Percentiles rank a stretch among this genome's conserved stretches.
These are phyloP conservation scores for Ophioceras dolichostomum DNA, from an alignment of 2,329 filamentous ascomycete species.

Conservation along the genomic window DNA sequence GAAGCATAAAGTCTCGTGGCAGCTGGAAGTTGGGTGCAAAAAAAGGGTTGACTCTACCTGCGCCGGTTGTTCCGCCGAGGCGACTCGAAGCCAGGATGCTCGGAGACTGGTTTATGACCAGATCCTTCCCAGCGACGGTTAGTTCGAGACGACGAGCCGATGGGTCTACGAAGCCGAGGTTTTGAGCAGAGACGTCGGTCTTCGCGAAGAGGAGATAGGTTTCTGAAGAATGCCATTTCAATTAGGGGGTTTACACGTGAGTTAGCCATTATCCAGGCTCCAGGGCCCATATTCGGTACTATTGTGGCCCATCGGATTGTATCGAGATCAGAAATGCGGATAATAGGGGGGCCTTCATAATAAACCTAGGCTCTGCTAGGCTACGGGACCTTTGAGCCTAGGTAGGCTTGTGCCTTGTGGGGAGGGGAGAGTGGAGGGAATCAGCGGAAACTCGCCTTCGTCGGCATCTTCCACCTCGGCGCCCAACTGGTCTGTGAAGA, in stretches of 20 bases:
- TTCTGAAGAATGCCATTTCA: slow-evolving; percentile 45
- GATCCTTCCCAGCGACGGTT: slow-evolving; percentile 55
- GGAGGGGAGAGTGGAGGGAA: too few relatives aligned
- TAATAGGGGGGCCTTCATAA: too few relatives aligned
- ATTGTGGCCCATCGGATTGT: too few relatives aligned
- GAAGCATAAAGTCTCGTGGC: not conserved
- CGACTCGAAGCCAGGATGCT: slow-evolving; percentile 67
- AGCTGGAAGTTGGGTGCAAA: not conserved
- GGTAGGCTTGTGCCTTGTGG: too few relatives aligned
- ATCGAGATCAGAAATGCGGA: too few relatives aligned
- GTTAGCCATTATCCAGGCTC: too few relatives aligned
- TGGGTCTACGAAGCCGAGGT: slow-evolving; percentile 77
- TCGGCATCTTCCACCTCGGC: slow-evolving; percentile 34
- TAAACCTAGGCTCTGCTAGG: too few relatives aligned
- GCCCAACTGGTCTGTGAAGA: slow-evolving; percentile 17
- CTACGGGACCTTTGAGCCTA: too few relatives aligned
- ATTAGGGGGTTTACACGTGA: not conserved
- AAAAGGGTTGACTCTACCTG: slow-evolving; percentile 22
- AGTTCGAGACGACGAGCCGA: slow-evolving; percentile 51
- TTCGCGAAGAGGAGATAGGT: slow-evolving; percentile 79
- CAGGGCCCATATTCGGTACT: too few relatives aligned
- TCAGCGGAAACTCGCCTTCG: slow-evolving; percentile 29
- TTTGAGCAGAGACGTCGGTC: slow-evolving; percentile 56
- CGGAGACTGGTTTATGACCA: slow-evolving; percentile 73
- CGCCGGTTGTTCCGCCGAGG: slow-evolving; percentile 44